These are phyloP conservation scores for Starmerella riodocensis DNA, from an alignment of 805 yeast species.

Conservation along the genomic window DNA sequence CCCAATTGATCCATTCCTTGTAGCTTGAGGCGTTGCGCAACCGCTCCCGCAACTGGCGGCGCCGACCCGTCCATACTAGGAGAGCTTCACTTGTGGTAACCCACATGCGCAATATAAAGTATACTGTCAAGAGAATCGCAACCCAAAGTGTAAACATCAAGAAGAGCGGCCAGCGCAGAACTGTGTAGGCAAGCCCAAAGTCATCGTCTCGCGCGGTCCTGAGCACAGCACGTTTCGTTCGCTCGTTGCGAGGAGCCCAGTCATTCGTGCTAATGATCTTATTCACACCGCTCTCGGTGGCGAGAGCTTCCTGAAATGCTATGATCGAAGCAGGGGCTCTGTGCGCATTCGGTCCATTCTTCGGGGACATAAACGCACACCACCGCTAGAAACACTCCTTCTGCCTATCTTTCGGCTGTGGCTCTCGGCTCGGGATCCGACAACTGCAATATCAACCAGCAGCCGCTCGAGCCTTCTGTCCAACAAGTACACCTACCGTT, in stretches of 20 bases:
- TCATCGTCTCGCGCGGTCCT: slow-evolving; percentile 13
- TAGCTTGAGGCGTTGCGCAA: slow-evolving; percentile 40
- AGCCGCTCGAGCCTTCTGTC: too few relatives aligned
- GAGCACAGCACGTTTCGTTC: slow-evolving; percentile 5
- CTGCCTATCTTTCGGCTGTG: too few relatives aligned
- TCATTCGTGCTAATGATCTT: slow-evolving; percentile 22
- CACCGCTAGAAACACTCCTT: too few relatives aligned
- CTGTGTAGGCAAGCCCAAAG: slow-evolving; percentile 32
- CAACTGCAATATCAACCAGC: too few relatives aligned
- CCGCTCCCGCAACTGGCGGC: slow-evolving; percentile 37
- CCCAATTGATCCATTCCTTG: slow-evolving; percentile 50
- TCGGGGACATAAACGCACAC: too few relatives aligned
- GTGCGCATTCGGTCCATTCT: not conserved
- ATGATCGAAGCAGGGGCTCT: slow-evolving; percentile 8
- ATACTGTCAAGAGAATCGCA: slow-evolving; percentile 34
- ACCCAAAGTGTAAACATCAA: slow-evolving; percentile 44
- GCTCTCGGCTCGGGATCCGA: too few relatives aligned
- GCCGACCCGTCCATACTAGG: slow-evolving; percentile 48
- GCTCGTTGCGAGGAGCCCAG: slow-evolving; percentile 17
- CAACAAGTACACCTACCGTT: too few relatives aligned
- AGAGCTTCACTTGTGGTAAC: slow-evolving; percentile 51
- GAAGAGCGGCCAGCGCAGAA: slow-evolving; percentile 57
- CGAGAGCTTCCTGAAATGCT: slow-evolving; percentile 16
- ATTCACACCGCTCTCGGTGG: slow-evolving; percentile 12
- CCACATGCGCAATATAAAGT: slow-evolving; percentile 41